These are phyloP conservation scores for Amylocystis lapponica DNA, from an alignment of 768 basidiomycete species.

Conservation along the genomic window DNA sequence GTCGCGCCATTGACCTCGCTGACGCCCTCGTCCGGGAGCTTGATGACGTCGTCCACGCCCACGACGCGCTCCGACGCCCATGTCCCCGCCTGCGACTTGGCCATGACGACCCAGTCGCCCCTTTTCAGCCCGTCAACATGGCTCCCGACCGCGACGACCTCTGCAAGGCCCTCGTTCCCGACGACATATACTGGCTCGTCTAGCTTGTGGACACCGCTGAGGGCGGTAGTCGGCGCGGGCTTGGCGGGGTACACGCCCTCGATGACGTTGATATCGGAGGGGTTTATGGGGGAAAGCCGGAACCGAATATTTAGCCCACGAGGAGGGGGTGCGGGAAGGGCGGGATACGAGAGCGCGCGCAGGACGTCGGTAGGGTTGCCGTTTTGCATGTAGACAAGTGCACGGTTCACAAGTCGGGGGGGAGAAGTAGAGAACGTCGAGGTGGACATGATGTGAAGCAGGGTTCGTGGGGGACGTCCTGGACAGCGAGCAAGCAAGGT, in stretches of 20 bases:
- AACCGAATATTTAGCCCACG: slow-evolving; percentile 59
- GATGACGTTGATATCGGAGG: slow-evolving; percentile 75
- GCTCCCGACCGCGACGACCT: slow-evolving; percentile 55
- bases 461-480: too few relatives aligned
- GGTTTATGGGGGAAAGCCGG: slow-evolving; percentile 72
- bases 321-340: slow-evolving; percentile 48
- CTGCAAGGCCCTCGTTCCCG: slow-evolving; percentile 75
- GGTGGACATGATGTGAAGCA: too few relatives aligned
- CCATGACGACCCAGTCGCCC: slow-evolving; percentile 74
- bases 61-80: slow-evolving; percentile 62
- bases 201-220: slow-evolving; percentile 24
- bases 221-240: slow-evolving; percentile 35
- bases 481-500: background rate
- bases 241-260: slow-evolving; percentile 78
- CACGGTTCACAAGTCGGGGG: slow-evolving; percentile 40
- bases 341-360: slow-evolving; percentile 42
- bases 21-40: slow-evolving; percentile 46
- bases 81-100: slow-evolving; percentile 64
- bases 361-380: slow-evolving; percentile 65
- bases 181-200: slow-evolving; percentile 46
- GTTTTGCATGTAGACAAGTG: slow-evolving; percentile 54
- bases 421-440: slow-evolving; percentile 4
- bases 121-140: slow-evolving; percentile 42
- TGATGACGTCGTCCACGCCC: slow-evolving; percentile 48
- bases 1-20: slow-evolving; percentile 68